Percentiles rank a stretch among this genome's conserved stretches.
Evolutionary conservation across 2,329 filamentous ascomycete genomes (phyloP).

Genomic region (Scytalidium lignicola): DNA sequence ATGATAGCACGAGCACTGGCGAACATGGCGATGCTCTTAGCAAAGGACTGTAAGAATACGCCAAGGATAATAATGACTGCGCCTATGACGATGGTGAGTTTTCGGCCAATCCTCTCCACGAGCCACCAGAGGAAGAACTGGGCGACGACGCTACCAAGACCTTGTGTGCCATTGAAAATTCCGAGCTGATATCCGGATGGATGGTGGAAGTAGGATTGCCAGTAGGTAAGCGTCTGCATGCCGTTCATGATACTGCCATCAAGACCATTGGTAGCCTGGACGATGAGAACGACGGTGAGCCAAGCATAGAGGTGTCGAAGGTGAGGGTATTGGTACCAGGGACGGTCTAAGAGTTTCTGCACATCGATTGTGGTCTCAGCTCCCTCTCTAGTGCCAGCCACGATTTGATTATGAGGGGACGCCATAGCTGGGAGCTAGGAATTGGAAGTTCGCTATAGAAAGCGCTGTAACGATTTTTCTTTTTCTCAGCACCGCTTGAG

Average conservation of each 20-base stretch:
- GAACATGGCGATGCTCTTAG: not conserved
- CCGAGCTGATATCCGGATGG: not conserved
- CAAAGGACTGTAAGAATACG: conserved; percentile 33
- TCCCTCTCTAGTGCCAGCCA: not conserved
- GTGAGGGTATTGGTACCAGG: not conserved
- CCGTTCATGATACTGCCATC: not conserved
- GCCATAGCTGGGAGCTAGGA: not conserved
- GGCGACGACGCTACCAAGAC: not conserved
- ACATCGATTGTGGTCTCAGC: not conserved
- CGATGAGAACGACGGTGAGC: not conserved
- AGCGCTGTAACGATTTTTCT: not conserved
- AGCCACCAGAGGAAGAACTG: conserved; percentile 1
- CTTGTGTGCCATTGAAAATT: not conserved
- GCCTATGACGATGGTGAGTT: conserved; percentile 50
- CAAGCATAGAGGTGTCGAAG: not conserved
- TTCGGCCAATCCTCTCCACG: conserved; percentile 27
- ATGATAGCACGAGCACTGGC: conserved; percentile 1
- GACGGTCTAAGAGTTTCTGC: not conserved
- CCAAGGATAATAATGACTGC: conserved; percentile 52
- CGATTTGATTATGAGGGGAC: not conserved
- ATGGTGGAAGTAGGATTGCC: not conserved
- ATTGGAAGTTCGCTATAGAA: not conserved
- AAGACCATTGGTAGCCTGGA: not conserved
- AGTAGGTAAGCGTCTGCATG: not conserved
- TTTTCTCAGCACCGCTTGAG: not conserved